Base-by-base conservation (phyloP, 352 stramenopile genomes). In the Blastocystis sp. region DNA sequence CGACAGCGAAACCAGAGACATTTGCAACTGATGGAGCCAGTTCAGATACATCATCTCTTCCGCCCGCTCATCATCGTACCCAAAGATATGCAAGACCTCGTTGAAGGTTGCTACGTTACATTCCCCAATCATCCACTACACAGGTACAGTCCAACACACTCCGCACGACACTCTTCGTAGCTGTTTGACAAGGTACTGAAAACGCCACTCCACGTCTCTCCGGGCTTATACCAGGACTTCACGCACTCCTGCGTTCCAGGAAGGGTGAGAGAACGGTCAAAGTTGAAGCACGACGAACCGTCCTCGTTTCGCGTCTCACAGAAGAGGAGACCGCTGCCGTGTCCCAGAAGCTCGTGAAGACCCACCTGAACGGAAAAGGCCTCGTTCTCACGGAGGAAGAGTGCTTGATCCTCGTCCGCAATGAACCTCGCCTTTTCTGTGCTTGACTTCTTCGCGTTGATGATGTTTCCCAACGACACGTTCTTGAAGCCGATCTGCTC, bases 401-500 rank as follows among this genome's bases (percentile, higher is more conserved):
- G 51, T 29, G 71, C 48, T 51, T 87, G 72, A 48, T 88, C 86
- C 42, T 63, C 79, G 18, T 88, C 84, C 21, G 72, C 18, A 71
- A 86, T 79, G 73, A 86, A 87, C 6, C 53, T 36, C 6, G 78
- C 65, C 21, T 86, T 77, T 21, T 87, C 86, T 16, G 54, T 81
- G 24, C 9, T 51, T 0, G 75, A 40, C 8, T 48, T 40, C n/a
- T 61, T 65, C n/a, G 34, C 76, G 48, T 87, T 87, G 36, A 85
- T 84, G 16, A 85, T 61, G 29, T 85, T 85, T 18, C 75, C 75
- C 34, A 88, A 65, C 18, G 84, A 88, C 1, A 88, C 87, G 48
- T 88, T 88, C 64, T 88, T 88, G 49, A 88, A 88, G 21, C 87
- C 87, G 27, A 87, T 54, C 4, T 65, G 56, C 29, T 88, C 85